A percentile compares a stretch with the other conserved stretches of the same genome.
Evolutionary conservation across 306 rosid species (phyloP).

Genomic region (Quercus parvula): DNA sequence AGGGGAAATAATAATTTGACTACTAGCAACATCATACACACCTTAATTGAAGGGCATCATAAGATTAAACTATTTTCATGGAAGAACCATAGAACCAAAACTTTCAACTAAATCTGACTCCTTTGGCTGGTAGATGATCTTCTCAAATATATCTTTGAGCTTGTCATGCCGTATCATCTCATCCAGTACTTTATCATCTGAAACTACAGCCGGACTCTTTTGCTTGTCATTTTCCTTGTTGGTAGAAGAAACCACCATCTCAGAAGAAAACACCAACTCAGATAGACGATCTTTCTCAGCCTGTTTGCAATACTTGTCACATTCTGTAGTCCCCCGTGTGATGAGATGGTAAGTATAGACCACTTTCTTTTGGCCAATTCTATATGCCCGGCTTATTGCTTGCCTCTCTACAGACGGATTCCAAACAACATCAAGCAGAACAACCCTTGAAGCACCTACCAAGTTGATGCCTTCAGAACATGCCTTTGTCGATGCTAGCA

Average conservation of each 20-base stretch:
- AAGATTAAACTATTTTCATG: too few relatives aligned
- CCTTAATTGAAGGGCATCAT: too few relatives aligned
- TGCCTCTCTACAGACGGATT: constrained; percentile 36
- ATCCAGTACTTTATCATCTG: constrained; percentile 32
- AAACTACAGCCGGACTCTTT: background rate
- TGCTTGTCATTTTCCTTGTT: background rate
- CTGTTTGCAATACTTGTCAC: constrained; percentile 16
- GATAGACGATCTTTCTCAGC: constrained; percentile 32
- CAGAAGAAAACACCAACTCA: constrained; percentile 19
- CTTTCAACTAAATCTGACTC: constrained; percentile 9
- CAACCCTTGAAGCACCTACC: constrained; percentile 42
- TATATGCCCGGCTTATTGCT: constrained; percentile 37
- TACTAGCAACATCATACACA: too few relatives aligned
- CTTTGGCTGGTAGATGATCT: constrained; percentile 4
- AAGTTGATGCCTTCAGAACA: constrained; percentile 36
- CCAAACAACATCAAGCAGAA: constrained; percentile 42
- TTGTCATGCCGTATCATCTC: constrained; percentile 17
- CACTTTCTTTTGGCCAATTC: constrained; percentile 31
- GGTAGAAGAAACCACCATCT: background rate
- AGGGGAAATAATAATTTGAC: too few relatives aligned
- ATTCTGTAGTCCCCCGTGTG: constrained; percentile 19
- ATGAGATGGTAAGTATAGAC: constrained; percentile 36
- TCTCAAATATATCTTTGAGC: constrained; percentile 29
- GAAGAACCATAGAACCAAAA: background rate
- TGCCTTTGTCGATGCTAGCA: constrained; percentile 35